These are phyloP conservation scores for Drosera capensis DNA, from an alignment of 148 eudicot genomes.

Conservation along the genomic window DNA sequence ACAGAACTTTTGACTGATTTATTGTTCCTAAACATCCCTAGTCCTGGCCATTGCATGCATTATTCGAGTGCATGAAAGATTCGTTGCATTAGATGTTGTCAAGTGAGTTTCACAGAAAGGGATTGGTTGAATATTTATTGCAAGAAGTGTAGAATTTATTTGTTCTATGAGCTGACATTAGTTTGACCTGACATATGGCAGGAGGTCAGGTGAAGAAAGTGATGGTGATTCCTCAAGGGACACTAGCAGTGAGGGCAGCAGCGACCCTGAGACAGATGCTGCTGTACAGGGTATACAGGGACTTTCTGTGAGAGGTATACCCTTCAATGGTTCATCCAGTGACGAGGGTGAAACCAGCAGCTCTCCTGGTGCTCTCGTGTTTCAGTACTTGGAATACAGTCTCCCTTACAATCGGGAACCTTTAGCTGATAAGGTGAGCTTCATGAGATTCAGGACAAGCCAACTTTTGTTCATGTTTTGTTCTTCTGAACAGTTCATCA, in stretches of 20 bases:
- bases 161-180: not conserved
- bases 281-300: slow-evolving; percentile 27
- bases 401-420: slow-evolving; percentile 79
- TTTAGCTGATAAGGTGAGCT: slow-evolving; percentile 74
- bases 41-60: no score
- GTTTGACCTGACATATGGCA: slow-evolving; percentile 14
- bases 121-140: not conserved
- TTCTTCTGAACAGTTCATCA: not conserved
- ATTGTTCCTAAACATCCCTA: no score
- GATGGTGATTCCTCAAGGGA: slow-evolving; percentile 70
- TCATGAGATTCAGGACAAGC: not conserved
- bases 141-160: not conserved
- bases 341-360: slow-evolving; percentile 50
- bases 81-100: no score
- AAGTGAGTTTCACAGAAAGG: not conserved
- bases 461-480: not conserved
- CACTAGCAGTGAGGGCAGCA: slow-evolving; percentile 59
- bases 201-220: slow-evolving; percentile 74
- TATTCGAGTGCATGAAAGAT: no score
- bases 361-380: slow-evolving; percentile 48
- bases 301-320: slow-evolving; percentile 24
- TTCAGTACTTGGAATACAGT: slow-evolving; percentile 56
- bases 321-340: slow-evolving; percentile 29
- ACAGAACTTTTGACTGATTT: no score
- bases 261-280: slow-evolving; percentile 34